phyloP scores from a whole-genome alignment of 2,329 filamentous ascomycete genomes.

The Exophiala spinifera region DNA sequence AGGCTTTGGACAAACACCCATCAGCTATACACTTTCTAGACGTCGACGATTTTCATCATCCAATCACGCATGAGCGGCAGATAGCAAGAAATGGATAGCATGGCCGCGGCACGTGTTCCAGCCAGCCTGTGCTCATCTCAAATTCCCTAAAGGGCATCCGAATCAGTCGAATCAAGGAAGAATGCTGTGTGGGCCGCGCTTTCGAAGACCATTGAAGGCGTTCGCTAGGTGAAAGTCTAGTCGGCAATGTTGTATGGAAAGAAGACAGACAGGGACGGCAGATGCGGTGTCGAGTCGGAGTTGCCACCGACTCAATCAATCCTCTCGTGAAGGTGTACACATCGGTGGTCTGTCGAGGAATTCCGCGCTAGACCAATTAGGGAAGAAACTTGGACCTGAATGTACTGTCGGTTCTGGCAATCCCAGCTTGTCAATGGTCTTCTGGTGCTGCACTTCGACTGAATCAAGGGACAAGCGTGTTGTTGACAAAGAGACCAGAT shows the following conservation, averaged over 20 bases:
- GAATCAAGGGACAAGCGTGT: background rate
- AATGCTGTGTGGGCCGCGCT: background rate
- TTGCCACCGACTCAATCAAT: background rate
- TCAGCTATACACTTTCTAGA: background rate
- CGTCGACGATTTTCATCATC: background rate
- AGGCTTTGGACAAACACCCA: too few relatives aligned
- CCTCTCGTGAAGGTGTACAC: too few relatives aligned
- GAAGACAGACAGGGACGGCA: background rate
- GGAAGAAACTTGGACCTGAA: too few relatives aligned
- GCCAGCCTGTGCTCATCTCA: background rate
- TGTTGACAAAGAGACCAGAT: background rate
- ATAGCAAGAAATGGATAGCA: background rate
- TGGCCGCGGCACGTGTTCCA: background rate
- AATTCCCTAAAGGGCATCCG: background rate
- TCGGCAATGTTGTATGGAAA: background rate
- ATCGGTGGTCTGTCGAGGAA: too few relatives aligned
- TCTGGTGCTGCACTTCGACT: too few relatives aligned
- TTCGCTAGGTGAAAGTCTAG: background rate
- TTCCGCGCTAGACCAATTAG: too few relatives aligned
- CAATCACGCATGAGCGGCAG: background rate
- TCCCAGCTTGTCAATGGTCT: too few relatives aligned
- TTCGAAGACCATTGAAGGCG: too few relatives aligned
- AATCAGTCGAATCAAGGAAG: background rate
- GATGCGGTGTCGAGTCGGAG: background rate
- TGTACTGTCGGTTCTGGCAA: too few relatives aligned